phyloP scores from a whole-genome alignment of 441 rosid genomes.

The Melastoma candidum region DNA sequence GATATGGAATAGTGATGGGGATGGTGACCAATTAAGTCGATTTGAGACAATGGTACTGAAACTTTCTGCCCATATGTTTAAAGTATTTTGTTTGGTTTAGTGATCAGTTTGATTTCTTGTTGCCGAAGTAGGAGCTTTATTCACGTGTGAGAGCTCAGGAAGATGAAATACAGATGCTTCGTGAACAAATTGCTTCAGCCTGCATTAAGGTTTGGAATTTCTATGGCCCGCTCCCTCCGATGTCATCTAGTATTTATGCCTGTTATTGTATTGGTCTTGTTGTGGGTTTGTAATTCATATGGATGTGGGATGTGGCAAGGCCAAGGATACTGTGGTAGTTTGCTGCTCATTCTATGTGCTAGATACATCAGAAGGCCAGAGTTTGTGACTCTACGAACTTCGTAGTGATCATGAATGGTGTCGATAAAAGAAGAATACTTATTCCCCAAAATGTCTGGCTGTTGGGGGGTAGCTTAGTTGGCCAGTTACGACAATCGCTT shows the following conservation, averaged over 20 bases:
- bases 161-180: conserved; percentile 77
- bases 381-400: no score
- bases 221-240: conserved; percentile 5
- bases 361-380: no score
- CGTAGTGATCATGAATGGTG: no score
- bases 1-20: conserved; percentile 32
- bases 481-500: no score
- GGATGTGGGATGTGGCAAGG: no score
- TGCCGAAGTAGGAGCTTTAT: conserved; percentile 48
- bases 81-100: conserved; percentile 14
- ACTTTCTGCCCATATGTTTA: conserved; percentile 3
- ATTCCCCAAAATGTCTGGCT: no score
- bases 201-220: conserved; percentile 50
- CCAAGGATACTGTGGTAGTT: no score
- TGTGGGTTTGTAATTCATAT: conserved; percentile 3
- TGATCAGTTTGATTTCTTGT: conserved; percentile 9
- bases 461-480: no score
- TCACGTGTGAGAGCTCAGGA: conserved; percentile 49
- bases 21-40: conserved; percentile 35
- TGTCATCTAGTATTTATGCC: conserved; percentile 12
- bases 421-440: no score
- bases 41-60: conserved; percentile 58
- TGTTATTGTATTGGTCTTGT: conserved; percentile 14
- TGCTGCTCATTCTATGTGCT: no score
- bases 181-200: conserved; percentile 62